Base-by-base conservation (phyloP, 2,329 filamentous ascomycete species). In the Colletotrichum paranaense region DNA sequence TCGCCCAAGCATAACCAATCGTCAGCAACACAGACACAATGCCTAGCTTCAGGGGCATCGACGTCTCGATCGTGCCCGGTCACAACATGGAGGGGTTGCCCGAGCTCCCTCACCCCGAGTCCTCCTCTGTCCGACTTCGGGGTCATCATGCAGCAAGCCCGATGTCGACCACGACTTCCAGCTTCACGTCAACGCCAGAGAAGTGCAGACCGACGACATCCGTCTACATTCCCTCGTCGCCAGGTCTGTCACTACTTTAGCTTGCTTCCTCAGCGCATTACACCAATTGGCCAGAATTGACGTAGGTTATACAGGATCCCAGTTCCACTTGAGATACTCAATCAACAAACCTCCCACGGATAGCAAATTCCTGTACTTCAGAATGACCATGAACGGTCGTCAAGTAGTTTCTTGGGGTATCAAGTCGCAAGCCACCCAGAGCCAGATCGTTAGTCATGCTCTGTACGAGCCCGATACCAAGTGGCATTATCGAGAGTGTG, bases 81-180 rank as follows among this genome's bases (percentile, higher is more conserved):
- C 77, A 81, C 19, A 79, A 80, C 3, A 76, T 80, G 11, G 78
- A 82, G 57, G 79, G 77, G 24, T 82, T 91, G 3, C 85, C 86
- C 16, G 89, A 91, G 76, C 90, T 88, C 76, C 86, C 87, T 24
- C 88, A 90, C 74, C 88, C 88, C 0, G 87, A 89, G 62, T 84
- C 82, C 62, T 85, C 85, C 0, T 88, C 85, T 19, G 82, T 85
- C 56, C 79, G 77, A 3, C 81, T 85, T 30, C 68, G 79, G 58
- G 77, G 76, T 22, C 76, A 74, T 11, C 46, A 52, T 9, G 9
- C 65, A 16, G 9, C 28, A 22, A 32, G 57, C 32, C 42, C 63
- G n/a, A 38, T 26, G 22, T 67, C 70, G 16, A 42, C 66, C 5
- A 30, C 30, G 12, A 4, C 14, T 30, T 63, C 30, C 8, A 46